phyloP scores from a whole-genome alignment of 495 filamentous ascomycete genomes.

The Hypoxylon lienhwacheense region DNA sequence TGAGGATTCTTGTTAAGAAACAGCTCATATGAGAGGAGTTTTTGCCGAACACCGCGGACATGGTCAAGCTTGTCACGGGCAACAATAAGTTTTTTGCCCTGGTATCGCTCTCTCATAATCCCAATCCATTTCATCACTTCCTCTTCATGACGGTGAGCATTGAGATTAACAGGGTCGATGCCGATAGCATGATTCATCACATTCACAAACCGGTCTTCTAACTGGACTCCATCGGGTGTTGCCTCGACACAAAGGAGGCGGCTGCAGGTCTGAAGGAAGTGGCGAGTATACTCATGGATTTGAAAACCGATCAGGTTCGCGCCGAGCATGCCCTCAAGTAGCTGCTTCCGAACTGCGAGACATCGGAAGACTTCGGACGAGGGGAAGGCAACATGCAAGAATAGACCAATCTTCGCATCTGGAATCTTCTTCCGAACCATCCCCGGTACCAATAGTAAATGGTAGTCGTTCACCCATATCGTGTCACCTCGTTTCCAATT shows the following conservation, averaged over 20 bases:
- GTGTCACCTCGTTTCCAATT: conserved; percentile 89
- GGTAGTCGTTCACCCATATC: conserved; percentile 95
- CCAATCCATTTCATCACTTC: conserved; percentile 77
- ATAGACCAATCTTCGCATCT: conserved; percentile 91
- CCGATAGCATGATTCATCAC: conserved; percentile 76
- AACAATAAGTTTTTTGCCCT: conserved; percentile 85
- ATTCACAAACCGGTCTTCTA: conserved; percentile 92
- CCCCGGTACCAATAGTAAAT: conserved; percentile 83
- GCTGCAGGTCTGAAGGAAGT: conserved; percentile 93
- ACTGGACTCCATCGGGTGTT: conserved; percentile 79
- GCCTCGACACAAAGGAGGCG: conserved; percentile 83
- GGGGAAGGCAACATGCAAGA: conserved; percentile 91
- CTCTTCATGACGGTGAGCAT: conserved; percentile 67
- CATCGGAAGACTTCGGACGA: conserved; percentile 95
- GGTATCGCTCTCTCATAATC: conserved; percentile 75
- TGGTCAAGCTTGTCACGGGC: conserved; percentile 90
- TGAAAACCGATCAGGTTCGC: conserved; percentile 91
- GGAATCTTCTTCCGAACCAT: conserved; percentile 88
- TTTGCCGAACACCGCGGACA: conserved; percentile 86
- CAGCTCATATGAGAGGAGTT: conserved; percentile 87
- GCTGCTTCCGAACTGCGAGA: conserved; percentile 76
- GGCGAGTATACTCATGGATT: conserved; percentile 85
- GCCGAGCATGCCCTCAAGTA: conserved; percentile 87
- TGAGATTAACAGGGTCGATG: conserved; percentile 78
- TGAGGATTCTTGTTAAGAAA: conserved; percentile 92